A percentile compares a stretch with the other conserved stretches of the same genome.
Conservation (phyloP, 345 rosid genomes). For the Excoecaria cochinchinensis region DNA sequence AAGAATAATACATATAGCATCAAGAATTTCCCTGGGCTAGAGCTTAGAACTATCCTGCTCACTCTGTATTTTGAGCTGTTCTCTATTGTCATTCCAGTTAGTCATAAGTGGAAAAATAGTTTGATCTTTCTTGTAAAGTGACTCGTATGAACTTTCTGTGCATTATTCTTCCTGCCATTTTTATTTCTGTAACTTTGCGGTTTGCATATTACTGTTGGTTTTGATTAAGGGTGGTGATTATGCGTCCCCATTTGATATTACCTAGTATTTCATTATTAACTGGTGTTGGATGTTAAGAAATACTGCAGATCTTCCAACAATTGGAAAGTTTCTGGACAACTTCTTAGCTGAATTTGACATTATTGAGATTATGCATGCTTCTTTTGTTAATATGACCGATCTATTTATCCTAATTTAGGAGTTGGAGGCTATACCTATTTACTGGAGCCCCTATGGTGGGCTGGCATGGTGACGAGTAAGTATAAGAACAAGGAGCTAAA, state of each 20-base stretch:
- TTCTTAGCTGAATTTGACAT: background rate
- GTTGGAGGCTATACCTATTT: conserved; percentile 88
- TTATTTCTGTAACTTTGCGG: background rate
- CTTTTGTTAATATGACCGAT: conserved; percentile 6
- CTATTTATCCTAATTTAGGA: conserved; percentile 41
- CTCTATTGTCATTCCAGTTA: background rate
- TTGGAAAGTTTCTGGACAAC: background rate
- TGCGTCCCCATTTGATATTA: background rate
- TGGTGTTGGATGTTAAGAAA: no score
- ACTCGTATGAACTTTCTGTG: background rate
- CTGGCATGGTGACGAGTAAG: conserved; percentile 83
- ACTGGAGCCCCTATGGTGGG: conserved; percentile 97
- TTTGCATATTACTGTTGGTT: background rate
- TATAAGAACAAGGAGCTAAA: background rate
- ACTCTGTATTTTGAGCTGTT: background rate
- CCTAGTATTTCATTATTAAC: background rate
- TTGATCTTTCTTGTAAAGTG: background rate
- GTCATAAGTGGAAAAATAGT: background rate
- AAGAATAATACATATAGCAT: background rate
- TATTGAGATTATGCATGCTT: background rate
- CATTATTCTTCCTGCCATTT: background rate
- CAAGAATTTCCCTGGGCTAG: background rate
- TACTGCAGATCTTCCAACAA: no score
- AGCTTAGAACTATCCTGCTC: no score
- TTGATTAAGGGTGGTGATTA: background rate